Base-by-base conservation (phyloP, 176 grass and related monocot species). In the Neostapfia colusana region DNA sequence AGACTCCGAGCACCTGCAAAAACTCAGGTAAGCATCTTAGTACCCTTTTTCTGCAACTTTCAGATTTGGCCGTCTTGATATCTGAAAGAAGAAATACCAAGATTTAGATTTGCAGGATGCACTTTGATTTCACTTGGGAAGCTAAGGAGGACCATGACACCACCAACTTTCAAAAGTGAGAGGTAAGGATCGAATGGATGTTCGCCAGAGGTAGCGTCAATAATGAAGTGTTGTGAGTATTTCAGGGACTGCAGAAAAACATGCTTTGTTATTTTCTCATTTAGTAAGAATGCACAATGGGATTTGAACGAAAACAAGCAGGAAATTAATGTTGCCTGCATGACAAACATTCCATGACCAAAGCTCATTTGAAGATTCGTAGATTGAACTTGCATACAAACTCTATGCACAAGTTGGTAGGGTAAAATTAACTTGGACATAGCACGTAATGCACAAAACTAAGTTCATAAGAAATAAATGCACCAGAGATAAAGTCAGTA, bases 131-230 rank as follows among this genome's bases (percentile, higher is more conserved):
- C 93, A 72, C 65, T 69, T 38, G 93, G 88, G 24, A 97, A 91
- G 61, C 90, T 21, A 10, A 93, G 59, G 2, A 97, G 41, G 25
- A 14, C 65, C 85, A 97, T 88, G 17, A 87, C 73, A 5, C 93
- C 93, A 58, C 82, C 77, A 74, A 97, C 63, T 70, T 89, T 90
- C 27, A 97, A 88, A 8, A 92, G 83, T 8, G 84, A 82, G 6
- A 97, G 77, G 75, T 93, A 97, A 4, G 88, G 90, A 72, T 97
- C 93, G 1, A 97, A 90, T 25, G 90, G 88, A 77, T 97, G 93
- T 64, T 91, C 73, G 17, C 90, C 90, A n/a, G 93, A 83, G 4
- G 90, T 85, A 25, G 88, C 79, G 61, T 97, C 90, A 11, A 97
- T 17, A 28, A 97, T 97, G 88, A 90, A 97, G 65, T 97, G 65